Evolutionary conservation across 306 rosid genomes (phyloP), one percentile per base, ranked within the genome.

Genomic region (Nissolia schottii): DNA sequence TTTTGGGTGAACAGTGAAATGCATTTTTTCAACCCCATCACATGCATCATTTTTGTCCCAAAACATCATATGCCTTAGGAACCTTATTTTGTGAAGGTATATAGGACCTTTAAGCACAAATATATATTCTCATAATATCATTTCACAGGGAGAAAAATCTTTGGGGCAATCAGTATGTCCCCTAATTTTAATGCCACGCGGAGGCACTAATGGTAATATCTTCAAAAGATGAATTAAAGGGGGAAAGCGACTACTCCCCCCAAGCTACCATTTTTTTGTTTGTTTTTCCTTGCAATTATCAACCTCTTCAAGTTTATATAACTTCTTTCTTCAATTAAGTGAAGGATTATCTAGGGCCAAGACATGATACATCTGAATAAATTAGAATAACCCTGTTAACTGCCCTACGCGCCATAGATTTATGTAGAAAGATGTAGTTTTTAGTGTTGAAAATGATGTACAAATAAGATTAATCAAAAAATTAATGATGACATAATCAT

Each of bases 31-130:
- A 73, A 73, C 70, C 62, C 70, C 62, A 32, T 63, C 87, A 80
- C 85, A 77, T 77, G 86, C 73, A 79, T 74, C 71, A 73, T 68
- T 74, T 69, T 73, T 68, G 63, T 71, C 56, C 35, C 40, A 34
- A 63, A 78, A 70, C 74, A 80, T 80, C 87, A 81, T 88, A 83
- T 83, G 85, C 83, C 76, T 55, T 43, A 64, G 72, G 64, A 72
- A 61, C 81, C 53, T 76, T 54, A 31, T 64, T 74, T 74, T n/a
- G 48, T 64, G 55, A 51, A n/a, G 67, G 67, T 46, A 51, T 43
- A 38, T 27, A 34, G 73, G 32, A 13, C 74, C 55, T 77, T 67
- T 68, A 69, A 48, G 71, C 68, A 67, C 73, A 53, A n/a, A n/a
- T 61, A 68, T 70, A 61, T 74, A 61, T 77, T 73, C 64, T 45